Conservation (phyloP, 208 protist species). For the Naegleria fowleri region DNA sequence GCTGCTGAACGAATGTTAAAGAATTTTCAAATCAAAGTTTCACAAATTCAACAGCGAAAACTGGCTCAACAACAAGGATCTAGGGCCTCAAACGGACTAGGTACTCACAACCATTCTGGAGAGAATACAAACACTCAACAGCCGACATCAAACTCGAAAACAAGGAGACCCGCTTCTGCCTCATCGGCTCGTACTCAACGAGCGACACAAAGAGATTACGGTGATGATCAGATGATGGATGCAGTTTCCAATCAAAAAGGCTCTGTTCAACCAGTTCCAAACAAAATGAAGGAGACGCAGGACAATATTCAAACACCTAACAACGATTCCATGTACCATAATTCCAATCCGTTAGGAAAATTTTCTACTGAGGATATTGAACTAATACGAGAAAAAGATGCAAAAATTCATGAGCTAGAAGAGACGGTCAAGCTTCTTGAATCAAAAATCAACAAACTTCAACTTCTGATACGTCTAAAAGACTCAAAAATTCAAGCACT, state of each 20-base stretch:
- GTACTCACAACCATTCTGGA: background rate
- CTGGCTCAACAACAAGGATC: background rate
- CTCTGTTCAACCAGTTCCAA: background rate
- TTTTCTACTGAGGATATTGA: background rate
- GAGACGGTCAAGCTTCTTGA: slow-evolving; percentile 12
- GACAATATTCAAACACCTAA: background rate
- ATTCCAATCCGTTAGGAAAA: background rate
- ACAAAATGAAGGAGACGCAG: background rate
- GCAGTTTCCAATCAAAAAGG: background rate
- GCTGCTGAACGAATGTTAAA: slow-evolving; percentile 84
- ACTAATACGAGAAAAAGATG: background rate
- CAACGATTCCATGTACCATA: background rate
- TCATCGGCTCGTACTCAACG: background rate
- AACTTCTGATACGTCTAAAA: slow-evolving; percentile 8
- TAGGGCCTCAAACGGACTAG: background rate
- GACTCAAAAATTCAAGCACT: slow-evolving; percentile 5
- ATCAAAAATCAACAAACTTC: background rate
- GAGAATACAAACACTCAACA: background rate
- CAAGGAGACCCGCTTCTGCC: background rate
- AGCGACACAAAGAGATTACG: background rate
- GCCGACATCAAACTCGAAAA: background rate
- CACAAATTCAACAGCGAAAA: slow-evolving; percentile 20
- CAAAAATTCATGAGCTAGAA: background rate
- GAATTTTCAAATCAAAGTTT: slow-evolving; percentile 71
- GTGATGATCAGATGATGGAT: background rate